phyloP scores from a whole-genome alignment of 768 basidiomycete genomes.

The Mrakia hoshinonis region DNA sequence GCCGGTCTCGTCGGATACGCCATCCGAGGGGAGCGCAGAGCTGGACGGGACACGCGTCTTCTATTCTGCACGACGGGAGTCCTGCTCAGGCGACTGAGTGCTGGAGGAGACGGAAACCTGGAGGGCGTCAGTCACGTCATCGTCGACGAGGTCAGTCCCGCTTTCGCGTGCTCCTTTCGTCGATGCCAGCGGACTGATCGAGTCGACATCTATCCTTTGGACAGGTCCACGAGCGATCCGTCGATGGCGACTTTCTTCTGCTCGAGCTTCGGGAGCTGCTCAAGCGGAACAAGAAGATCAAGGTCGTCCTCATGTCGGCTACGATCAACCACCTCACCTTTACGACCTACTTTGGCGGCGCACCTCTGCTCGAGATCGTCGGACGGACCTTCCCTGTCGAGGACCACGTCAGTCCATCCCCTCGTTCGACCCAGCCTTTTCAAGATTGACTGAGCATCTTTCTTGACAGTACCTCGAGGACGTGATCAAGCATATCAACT shows the following conservation, averaged over 20 bases:
- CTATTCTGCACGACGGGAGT: constrained; percentile 93
- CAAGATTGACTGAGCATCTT: constrained; percentile 37
- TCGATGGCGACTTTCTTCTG: constrained; percentile 82
- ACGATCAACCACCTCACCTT: constrained; percentile 89
- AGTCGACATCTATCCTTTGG: not conserved
- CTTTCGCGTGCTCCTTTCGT: not conserved
- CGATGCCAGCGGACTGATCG: not conserved
- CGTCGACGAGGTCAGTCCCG: constrained; percentile 69
- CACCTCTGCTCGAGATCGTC: constrained; percentile 74
- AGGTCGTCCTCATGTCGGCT: constrained; percentile 60
- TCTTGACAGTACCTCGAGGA: constrained; percentile 62
- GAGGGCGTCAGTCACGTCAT: constrained; percentile 69
- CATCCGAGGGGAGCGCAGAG: constrained; percentile 75
- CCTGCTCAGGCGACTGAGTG: constrained; percentile 66
- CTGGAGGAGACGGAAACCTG: constrained; percentile 56
- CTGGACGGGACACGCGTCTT: constrained; percentile 58
- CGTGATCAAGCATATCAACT: constrained; percentile 53
- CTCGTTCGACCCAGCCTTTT: not conserved
- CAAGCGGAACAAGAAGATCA: constrained; percentile 55
- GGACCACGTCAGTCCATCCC: constrained; percentile 42
- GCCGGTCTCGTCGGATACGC: constrained; percentile 69
- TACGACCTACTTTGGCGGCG: constrained; percentile 64
- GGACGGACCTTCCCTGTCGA: constrained; percentile 70
- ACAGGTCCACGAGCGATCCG: constrained; percentile 82
- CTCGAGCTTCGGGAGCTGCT: constrained; percentile 73